phyloP scores from a whole-genome alignment of 805 yeast genomes.

The Candida oleophila region DNA sequence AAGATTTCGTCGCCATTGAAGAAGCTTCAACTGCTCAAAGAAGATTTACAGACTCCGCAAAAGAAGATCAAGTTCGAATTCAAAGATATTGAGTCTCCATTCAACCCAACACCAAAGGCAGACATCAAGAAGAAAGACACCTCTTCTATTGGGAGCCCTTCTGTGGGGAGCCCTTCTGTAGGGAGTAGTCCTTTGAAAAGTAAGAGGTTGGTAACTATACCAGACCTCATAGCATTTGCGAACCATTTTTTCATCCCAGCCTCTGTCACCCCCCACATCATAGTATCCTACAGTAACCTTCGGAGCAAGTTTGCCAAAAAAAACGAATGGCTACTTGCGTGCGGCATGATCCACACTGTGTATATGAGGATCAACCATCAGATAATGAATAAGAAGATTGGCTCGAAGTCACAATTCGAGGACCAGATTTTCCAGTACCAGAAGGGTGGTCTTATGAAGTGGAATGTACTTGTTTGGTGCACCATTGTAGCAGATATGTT shows the following conservation, averaged over 20 bases:
- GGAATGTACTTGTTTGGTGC: constrained; percentile 54
- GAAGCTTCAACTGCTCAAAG: constrained; percentile 26
- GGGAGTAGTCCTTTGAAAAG: constrained; percentile 9
- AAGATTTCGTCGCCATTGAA: constrained; percentile 38
- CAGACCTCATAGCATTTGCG: constrained; percentile 47
- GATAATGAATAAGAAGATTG: constrained; percentile 44
- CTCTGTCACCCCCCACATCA: constrained; percentile 46
- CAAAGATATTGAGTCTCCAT: constrained; percentile 25
- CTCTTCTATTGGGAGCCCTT: constrained; percentile 20
- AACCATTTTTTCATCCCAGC: constrained; percentile 64
- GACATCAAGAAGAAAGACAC: background rate
- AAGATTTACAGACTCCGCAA: constrained; percentile 12
- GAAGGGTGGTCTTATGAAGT: constrained; percentile 49
- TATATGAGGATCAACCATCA: constrained; percentile 53
- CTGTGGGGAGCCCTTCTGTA: constrained; percentile 7
- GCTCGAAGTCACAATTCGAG: constrained; percentile 47
- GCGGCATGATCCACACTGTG: constrained; percentile 64
- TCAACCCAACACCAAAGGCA: constrained; percentile 18
- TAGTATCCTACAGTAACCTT: constrained; percentile 51
- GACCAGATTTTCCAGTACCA: constrained; percentile 53
- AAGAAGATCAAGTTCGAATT: constrained; percentile 9
- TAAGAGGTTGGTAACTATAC: constrained; percentile 27
- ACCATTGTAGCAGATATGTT: constrained; percentile 53
- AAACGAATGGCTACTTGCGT: constrained; percentile 67
- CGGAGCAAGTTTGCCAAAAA: constrained; percentile 50